Evolutionary conservation across 768 basidiomycete genomes (phyloP).

Genomic region (Tricholoma bakamatsutake): DNA sequence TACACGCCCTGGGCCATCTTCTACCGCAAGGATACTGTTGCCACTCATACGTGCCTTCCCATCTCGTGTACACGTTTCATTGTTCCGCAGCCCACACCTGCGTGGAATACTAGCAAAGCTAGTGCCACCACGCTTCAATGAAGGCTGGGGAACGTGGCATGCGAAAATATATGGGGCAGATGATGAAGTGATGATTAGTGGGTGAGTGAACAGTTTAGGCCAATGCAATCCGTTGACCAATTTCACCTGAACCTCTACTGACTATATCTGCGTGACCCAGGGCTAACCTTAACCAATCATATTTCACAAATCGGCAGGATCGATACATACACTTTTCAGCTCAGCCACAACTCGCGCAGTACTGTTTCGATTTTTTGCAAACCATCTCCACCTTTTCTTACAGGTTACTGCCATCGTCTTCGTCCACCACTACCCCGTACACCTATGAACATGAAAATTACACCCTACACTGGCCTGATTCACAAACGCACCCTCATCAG

Average conservation of each 20-base stretch:
- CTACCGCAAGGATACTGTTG: conserved; percentile 61
- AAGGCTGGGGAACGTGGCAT: conserved; percentile 99
- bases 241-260: not conserved
- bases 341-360: conserved; percentile 65
- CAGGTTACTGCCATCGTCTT: conserved; percentile 29
- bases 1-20: conserved; percentile 64
- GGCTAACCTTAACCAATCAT: conserved; percentile 88
- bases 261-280: conserved; percentile 32
- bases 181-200: conserved; percentile 87
- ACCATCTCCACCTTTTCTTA: conserved; percentile 73
- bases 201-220: conserved; percentile 45
- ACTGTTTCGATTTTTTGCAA: conserved; percentile 76
- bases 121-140: conserved; percentile 91
- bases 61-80: conserved; percentile 63
- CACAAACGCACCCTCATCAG: conserved; percentile 58
- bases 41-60: conserved; percentile 73
- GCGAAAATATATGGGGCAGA: conserved; percentile 94
- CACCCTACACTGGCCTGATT: conserved; percentile 61
- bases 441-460: conserved; percentile 39
- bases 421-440: conserved; percentile 13
- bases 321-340: conserved; percentile 75
- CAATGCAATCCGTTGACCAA: not conserved
- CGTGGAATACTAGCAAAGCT: conserved; percentile 66
- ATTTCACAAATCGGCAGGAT: conserved; percentile 94
- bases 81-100: conserved; percentile 87